Evolutionary conservation across 352 stramenopile genomes (phyloP).

Genomic region (Globisporangium camurandrum): DNA sequence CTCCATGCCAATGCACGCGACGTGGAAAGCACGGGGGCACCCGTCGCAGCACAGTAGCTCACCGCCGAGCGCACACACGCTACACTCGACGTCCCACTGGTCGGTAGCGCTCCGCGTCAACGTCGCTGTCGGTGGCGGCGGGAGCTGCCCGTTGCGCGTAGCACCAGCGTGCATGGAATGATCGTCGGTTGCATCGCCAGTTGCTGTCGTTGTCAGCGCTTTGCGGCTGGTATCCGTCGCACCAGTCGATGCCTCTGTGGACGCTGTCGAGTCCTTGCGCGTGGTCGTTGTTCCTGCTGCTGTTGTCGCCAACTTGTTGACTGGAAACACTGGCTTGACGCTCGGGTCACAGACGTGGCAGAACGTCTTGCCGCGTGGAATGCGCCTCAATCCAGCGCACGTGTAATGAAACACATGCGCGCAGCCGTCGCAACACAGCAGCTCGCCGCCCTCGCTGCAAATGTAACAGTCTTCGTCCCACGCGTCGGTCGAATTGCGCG

Average conservation of each 20-base stretch:
- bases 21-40: conserved; percentile 90
- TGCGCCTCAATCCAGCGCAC: conserved; percentile 71
- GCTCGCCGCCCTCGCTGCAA: conserved; percentile 76
- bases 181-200: neutral
- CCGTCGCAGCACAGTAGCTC: conserved; percentile 88
- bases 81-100: conserved; percentile 87
- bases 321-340: conserved; percentile 61
- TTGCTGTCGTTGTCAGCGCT: too few species aligned
- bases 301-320: conserved; percentile 8
- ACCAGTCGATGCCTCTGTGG: neutral
- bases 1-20: conserved; percentile 68
- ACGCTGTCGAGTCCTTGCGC: neutral
- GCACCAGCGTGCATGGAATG: too few species aligned
- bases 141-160: too few species aligned
- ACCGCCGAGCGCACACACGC: conserved; percentile 75
- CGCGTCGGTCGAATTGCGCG: conserved; percentile 57
- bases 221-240: neutral
- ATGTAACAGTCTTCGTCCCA: conserved; percentile 89
- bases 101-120: conserved; percentile 46
- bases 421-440: conserved; percentile 90
- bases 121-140: too few species aligned
- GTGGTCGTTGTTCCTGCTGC: conserved; percentile 6
- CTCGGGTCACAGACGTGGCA: conserved; percentile 70
- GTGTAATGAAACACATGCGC: conserved; percentile 88
- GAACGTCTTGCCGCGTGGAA: conserved; percentile 82